These are phyloP conservation scores for Tinospora cordifolia DNA, from an alignment of 164 flowering plant species.

Conservation along the genomic window DNA sequence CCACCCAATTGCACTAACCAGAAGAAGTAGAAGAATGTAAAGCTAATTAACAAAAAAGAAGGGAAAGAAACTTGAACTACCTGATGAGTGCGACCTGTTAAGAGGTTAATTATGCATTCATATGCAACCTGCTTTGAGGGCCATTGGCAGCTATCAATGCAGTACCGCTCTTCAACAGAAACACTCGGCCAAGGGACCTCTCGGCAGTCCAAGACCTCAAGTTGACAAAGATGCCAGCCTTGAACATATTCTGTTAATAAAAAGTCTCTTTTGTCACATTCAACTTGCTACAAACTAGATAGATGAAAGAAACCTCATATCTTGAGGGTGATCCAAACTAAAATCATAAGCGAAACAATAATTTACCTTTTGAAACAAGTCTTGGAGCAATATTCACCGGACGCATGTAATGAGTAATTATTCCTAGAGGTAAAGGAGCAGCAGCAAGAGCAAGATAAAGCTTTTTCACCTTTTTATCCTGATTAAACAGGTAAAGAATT, in stretches of 20 bases:
- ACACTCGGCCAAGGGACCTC: constrained; percentile 77
- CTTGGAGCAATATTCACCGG: constrained; percentile 78
- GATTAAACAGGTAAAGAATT: constrained; percentile 5
- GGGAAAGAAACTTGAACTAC: constrained; percentile 24
- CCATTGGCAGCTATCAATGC: constrained; percentile 74
- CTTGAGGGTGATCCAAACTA: not conserved
- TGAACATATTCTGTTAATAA: constrained; percentile 40
- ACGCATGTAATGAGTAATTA: constrained; percentile 83
- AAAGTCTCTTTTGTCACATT: constrained; percentile 2
- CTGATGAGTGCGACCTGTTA: constrained; percentile 97
- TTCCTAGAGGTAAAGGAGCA: constrained; percentile 72
- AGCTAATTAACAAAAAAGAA: not conserved
- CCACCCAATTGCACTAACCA: too few species aligned
- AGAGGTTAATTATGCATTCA: constrained; percentile 82
- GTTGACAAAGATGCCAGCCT: constrained; percentile 79
- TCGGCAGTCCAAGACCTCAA: constrained; percentile 82
- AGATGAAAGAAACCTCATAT: constrained; percentile 4
- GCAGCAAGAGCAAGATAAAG: constrained; percentile 89
- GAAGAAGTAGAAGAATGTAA: too few species aligned
- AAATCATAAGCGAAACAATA: too few species aligned
- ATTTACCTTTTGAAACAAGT: constrained; percentile 77
- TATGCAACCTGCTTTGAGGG: constrained; percentile 60
- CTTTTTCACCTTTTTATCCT: constrained; percentile 87
- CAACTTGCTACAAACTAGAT: constrained; percentile 2
- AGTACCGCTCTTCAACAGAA: constrained; percentile 37